These are phyloP conservation scores for Cladosporium halotolerans DNA, from an alignment of 2,329 filamentous ascomycete genomes.

Conservation along the genomic window DNA sequence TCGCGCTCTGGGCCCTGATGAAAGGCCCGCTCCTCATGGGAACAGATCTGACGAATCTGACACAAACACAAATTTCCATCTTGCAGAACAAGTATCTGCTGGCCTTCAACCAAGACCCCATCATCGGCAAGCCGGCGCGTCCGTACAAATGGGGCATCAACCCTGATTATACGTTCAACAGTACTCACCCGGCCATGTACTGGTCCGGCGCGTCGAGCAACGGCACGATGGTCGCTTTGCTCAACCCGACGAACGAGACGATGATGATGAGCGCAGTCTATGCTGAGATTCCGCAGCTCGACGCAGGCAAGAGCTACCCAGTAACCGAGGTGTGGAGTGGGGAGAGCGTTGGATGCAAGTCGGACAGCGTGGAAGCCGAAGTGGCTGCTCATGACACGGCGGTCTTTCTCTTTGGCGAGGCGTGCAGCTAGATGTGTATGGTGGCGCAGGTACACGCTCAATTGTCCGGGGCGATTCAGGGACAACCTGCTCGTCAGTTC, in stretches of 20 bases:
- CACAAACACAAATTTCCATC: conserved; percentile 39
- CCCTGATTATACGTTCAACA: conserved; percentile 45
- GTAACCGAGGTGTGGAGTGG: conserved; percentile 46
- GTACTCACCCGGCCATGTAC: conserved; percentile 44
- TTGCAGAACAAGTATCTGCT: conserved; percentile 44
- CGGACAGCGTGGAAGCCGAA: conserved; percentile 5
- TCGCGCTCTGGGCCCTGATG: conserved; percentile 44
- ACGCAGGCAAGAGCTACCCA: conserved; percentile 27
- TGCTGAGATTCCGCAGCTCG: conserved; percentile 40
- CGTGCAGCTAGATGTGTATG: neutral
- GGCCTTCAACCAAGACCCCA: conserved; percentile 44
- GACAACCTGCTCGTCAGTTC: too few species aligned
- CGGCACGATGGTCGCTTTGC: conserved; percentile 43
- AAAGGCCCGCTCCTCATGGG: conserved; percentile 45
- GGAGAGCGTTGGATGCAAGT: conserved; percentile 27
- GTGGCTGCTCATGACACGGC: conserved; percentile 25
- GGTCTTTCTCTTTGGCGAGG: conserved; percentile 12
- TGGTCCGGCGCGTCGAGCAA: conserved; percentile 41
- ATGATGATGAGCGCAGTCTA: conserved; percentile 36
- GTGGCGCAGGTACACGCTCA: too few species aligned
- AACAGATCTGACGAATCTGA: conserved; percentile 38
- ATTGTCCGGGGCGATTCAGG: too few species aligned
- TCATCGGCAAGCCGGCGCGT: conserved; percentile 37
- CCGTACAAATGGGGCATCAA: conserved; percentile 46
- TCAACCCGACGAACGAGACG: conserved; percentile 38